Percentiles rank a stretch among this genome's conserved stretches.
Conservation (phyloP, 2,329 filamentous ascomycete genomes). For the Sclerotinia sclerotiorum region DNA sequence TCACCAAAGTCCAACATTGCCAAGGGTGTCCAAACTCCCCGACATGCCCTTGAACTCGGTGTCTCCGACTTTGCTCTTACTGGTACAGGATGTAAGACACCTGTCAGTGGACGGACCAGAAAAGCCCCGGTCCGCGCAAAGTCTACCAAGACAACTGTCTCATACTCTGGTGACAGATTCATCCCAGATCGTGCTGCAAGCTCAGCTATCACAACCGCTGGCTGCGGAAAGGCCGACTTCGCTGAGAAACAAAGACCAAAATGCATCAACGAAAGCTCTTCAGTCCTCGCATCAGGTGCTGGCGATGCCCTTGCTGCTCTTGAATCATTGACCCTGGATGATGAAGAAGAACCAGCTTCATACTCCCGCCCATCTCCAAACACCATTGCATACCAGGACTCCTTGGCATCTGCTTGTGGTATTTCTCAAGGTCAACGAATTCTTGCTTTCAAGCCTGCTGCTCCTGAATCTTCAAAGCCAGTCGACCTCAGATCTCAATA, state of each 20-base stretch:
- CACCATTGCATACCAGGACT: conserved; percentile 87
- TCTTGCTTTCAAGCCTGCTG: conserved; percentile 94
- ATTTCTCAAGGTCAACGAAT: conserved; percentile 94
- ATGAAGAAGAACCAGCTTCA: conserved; percentile 65
- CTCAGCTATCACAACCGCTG: conserved; percentile 79
- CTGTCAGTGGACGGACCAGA: conserved; percentile 55
- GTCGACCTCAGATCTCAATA: conserved; percentile 97
- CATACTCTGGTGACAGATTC: conserved; percentile 80
- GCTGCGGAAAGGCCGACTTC: conserved; percentile 77
- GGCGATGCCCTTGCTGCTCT: conserved; percentile 79
- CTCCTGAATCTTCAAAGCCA: conserved; percentile 97
- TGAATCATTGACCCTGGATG: conserved; percentile 72
- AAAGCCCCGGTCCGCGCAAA: conserved; percentile 56
- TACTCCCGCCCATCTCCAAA: conserved; percentile 82
- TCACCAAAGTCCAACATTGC: conserved; percentile 98
- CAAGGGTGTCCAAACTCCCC: conserved; percentile 69
- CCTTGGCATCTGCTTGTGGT: conserved; percentile 85
- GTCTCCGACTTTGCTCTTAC: conserved; percentile 91
- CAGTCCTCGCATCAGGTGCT: conserved; percentile 66
- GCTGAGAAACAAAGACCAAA: conserved; percentile 71
- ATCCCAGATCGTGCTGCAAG: conserved; percentile 92
- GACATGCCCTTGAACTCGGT: conserved; percentile 80
- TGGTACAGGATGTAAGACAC: conserved; percentile 73
- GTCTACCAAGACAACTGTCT: conserved; percentile 71
- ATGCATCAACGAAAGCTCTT: conserved; percentile 68